These are phyloP conservation scores for Urtica urens DNA, from an alignment of 306 rosid species.

Conservation along the genomic window DNA sequence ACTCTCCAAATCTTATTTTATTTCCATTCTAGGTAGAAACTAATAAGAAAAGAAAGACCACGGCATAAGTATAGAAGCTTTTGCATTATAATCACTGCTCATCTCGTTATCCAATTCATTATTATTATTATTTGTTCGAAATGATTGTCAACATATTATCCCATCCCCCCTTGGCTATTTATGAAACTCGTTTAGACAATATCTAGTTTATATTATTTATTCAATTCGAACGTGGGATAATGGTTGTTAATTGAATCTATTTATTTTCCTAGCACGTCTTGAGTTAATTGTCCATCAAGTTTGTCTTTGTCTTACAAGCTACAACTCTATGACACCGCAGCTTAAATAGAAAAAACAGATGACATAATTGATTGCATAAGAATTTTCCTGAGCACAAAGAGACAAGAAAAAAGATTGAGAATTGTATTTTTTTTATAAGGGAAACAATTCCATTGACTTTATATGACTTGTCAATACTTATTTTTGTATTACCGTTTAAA, in stretches of 20 bases:
- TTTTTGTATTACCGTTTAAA: neutral
- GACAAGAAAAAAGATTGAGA: neutral
- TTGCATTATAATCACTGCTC: too few species aligned
- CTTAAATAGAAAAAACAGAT: slow-evolving; percentile 2
- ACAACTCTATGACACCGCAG: neutral
- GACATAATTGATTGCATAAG: neutral
- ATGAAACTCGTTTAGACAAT: too few species aligned
- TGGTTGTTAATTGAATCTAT: neutral
- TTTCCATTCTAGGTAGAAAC: too few species aligned
- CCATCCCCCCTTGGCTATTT: too few species aligned
- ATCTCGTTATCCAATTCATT: too few species aligned
- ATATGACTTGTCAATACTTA: neutral
- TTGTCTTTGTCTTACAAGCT: neutral
- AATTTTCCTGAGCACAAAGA: neutral
- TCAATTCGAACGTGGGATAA: too few species aligned
- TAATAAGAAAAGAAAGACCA: too few species aligned
- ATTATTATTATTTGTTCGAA: too few species aligned
- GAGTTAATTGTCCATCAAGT: neutral
- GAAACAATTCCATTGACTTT: slow-evolving; percentile 1
- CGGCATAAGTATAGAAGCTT: too few species aligned
- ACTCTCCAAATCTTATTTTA: too few species aligned
- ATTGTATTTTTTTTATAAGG: neutral
- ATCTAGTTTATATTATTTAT: too few species aligned
- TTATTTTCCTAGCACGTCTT: neutral
- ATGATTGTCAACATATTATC: too few species aligned